phyloP scores from a whole-genome alignment of 352 stramenopile genomes.

The Thraustochytrium sp. region DNA sequence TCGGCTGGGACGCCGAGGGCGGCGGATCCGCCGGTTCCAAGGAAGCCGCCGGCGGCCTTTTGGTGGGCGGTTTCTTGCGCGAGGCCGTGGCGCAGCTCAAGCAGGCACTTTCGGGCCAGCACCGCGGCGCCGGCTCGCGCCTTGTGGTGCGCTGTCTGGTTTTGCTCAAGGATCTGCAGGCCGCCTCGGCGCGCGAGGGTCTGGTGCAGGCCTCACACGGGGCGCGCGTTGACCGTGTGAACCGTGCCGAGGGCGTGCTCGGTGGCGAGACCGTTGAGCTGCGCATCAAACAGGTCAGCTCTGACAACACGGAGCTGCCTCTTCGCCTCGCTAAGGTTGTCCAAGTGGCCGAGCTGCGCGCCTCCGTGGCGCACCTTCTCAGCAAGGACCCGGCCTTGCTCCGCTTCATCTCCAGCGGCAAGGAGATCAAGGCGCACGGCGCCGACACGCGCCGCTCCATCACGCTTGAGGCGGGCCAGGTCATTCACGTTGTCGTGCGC shows the following conservation, averaged over 20 bases:
- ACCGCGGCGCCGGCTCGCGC: background rate
- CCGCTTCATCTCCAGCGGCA: constrained; percentile 29
- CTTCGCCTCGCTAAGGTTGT: background rate
- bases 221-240: background rate
- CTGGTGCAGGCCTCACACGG: background rate
- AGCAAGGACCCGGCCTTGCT: background rate
- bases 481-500: constrained; percentile 22
- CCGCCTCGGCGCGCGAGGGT: background rate
- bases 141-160: background rate
- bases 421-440: background rate
- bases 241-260: background rate
- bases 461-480: background rate
- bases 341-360: background rate
- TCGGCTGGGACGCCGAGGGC: background rate
- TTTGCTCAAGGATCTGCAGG: constrained; percentile 5
- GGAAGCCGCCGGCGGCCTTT: background rate
- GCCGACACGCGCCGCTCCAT: background rate
- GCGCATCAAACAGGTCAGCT: constrained; percentile 13
- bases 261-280: background rate
- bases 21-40: background rate
- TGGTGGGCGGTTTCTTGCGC: constrained; percentile 33
- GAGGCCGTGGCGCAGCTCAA: constrained; percentile 31
- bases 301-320: background rate
- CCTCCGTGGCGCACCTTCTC: background rate
- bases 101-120: background rate